Evolutionary conservation across 140 eudicot species (phyloP).

Genomic region (Stevia rebaudiana): DNA sequence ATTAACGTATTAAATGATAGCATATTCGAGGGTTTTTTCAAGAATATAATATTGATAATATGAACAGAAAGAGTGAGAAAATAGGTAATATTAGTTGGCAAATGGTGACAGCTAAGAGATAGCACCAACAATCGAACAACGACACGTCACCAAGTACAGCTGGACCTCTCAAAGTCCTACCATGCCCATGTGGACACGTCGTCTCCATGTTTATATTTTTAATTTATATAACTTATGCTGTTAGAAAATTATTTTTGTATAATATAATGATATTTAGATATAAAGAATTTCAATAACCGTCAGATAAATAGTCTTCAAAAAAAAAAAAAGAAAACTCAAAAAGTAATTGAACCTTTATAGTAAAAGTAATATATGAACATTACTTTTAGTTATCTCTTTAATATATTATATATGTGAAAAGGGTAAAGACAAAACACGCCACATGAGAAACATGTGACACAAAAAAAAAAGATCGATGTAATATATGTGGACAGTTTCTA

Average conservation of each 20-base stretch:
- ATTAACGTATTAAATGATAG: background rate
- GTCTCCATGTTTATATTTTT: slow-evolving; percentile 29
- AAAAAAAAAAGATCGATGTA: slow-evolving; percentile 10
- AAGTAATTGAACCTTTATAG: too few species aligned
- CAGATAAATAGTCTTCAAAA: too few species aligned
- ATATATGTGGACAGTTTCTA: slow-evolving; percentile 13
- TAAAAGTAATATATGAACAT: too few species aligned
- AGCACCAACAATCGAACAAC: slow-evolving; percentile 17
- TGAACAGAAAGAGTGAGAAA: slow-evolving; percentile 16
- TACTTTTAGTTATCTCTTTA: background rate
- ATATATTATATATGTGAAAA: slow-evolving; percentile 13
- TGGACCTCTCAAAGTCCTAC: slow-evolving; percentile 35
- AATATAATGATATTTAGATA: background rate
- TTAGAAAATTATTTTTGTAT: background rate
- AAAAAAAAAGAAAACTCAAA: too few species aligned
- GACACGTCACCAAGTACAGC: slow-evolving; percentile 38
- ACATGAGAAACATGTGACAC: slow-evolving; percentile 28
- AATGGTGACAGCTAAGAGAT: slow-evolving; percentile 35
- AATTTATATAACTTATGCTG: background rate
- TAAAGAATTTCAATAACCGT: too few species aligned
- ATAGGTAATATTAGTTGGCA: slow-evolving; percentile 30
- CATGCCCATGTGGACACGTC: slow-evolving; percentile 39
- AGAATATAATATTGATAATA: slow-evolving; percentile 12
- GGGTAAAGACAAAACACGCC: slow-evolving; percentile 11
- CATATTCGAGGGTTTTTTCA: slow-evolving; percentile 1